These are phyloP conservation scores for Phallus indusiatus DNA, from an alignment of 768 basidiomycete genomes.

Conservation along the genomic window DNA sequence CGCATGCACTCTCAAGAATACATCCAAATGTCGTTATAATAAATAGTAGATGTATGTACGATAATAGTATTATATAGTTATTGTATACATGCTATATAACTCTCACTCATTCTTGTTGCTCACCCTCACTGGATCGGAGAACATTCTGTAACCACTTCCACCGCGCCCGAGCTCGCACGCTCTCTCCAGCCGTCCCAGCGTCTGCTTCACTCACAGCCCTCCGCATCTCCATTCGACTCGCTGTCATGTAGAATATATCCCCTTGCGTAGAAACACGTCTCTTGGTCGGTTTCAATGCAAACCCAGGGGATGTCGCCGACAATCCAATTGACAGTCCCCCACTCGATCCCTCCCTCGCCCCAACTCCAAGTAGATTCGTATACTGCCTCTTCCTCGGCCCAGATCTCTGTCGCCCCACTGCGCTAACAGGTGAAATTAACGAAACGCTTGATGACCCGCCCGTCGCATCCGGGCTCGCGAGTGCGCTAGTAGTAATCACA, in stretches of 20 bases:
- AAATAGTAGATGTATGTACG: too few relatives aligned
- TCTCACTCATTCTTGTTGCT: not conserved
- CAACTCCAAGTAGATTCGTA: conserved; percentile 12
- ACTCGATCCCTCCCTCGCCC: not conserved
- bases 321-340: conserved; percentile 60
- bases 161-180: conserved; percentile 7
- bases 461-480: not conserved
- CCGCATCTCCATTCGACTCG: conserved; percentile 23
- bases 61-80: not conserved
- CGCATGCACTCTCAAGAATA: too few relatives aligned
- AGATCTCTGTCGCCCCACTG: not conserved
- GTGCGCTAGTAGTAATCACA: not conserved
- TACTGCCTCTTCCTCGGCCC: conserved; percentile 12
- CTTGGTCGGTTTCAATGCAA: conserved; percentile 52
- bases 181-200: conserved; percentile 11
- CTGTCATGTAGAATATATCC: conserved; percentile 8
- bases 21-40: too few relatives aligned
- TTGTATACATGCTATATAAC: not conserved
- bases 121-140: not conserved
- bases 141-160: conserved; percentile 23
- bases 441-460: not conserved
- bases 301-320: conserved; percentile 71
- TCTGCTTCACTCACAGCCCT: conserved; percentile 48
- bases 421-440: not conserved
- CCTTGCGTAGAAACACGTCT: conserved; percentile 26